Conservation (phyloP, 2,329 filamentous ascomycete genomes). For the Pyrenophora tritici-repentis region DNA sequence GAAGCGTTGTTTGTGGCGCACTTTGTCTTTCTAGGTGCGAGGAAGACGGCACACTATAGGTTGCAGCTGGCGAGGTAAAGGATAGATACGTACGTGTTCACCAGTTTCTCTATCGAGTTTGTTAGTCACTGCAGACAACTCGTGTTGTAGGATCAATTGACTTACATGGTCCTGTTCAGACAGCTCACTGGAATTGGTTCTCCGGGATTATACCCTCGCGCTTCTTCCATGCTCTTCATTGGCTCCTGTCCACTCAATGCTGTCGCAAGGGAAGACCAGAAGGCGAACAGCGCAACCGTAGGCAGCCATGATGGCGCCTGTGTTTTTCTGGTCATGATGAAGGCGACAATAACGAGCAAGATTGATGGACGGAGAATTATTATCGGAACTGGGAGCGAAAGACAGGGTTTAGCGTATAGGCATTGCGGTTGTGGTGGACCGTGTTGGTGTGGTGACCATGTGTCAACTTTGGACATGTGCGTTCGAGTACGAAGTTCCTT, state of each 20-base stretch:
- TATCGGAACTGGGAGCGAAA: too few relatives aligned
- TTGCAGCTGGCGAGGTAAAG: neutral
- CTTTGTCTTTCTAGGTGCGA: neutral
- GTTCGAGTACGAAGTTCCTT: neutral
- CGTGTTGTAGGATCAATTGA: neutral
- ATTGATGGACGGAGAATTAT: too few relatives aligned
- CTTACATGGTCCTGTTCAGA: constrained; percentile 58
- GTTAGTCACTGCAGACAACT: constrained; percentile 9
- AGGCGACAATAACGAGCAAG: too few relatives aligned
- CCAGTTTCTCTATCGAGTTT: constrained; percentile 72
- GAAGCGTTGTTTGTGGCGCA: neutral
- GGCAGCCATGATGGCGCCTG: constrained; percentile 20
- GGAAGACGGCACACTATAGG: too few relatives aligned
- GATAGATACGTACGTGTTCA: constrained; percentile 64
- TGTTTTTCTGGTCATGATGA: too few relatives aligned
- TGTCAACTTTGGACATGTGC: neutral
- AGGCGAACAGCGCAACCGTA: constrained; percentile 34
- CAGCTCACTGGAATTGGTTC: constrained; percentile 58
- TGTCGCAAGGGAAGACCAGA: constrained; percentile 43
- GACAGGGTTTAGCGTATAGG: too few relatives aligned
- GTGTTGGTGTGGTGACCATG: neutral
- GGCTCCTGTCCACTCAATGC: constrained; percentile 51
- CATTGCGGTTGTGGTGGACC: too few relatives aligned
- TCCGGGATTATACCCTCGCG: constrained; percentile 54
- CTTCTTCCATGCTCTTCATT: constrained; percentile 39